A percentile compares a stretch with the other conserved stretches of the same genome.
phyloP scores from a whole-genome alignment of 331 rosid genomes.

The Saraca asoca region DNA sequence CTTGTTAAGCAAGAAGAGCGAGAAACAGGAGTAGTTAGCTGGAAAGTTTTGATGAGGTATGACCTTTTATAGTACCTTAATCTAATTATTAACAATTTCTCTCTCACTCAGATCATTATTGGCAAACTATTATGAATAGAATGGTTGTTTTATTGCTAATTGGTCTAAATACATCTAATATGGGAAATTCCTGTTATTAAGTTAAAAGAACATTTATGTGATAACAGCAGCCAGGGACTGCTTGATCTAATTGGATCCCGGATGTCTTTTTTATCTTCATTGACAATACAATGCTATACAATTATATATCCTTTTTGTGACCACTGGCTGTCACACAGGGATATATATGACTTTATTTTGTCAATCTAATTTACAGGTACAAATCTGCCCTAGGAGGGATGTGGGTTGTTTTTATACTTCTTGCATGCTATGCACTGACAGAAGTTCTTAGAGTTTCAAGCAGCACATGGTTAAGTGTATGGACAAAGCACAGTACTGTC shows the following conservation, averaged over 20 bases:
- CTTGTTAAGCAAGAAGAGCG: constrained; percentile 84
- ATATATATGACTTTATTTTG: not conserved
- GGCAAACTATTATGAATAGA: not conserved
- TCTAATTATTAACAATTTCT: not conserved
- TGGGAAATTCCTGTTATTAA: constrained; percentile 1
- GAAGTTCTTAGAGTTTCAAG: constrained; percentile 82
- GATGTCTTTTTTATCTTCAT: not conserved
- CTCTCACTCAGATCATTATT: constrained; percentile 13
- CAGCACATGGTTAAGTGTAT: constrained; percentile 83
- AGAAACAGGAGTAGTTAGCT: constrained; percentile 83
- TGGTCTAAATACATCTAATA: not conserved
- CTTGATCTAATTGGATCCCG: not conserved
- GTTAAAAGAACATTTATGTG: not conserved
- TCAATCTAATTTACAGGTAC: constrained; percentile 50
- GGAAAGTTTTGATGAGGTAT: constrained; percentile 74
- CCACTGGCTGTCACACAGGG: not conserved
- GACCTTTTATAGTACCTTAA: constrained; percentile 11
- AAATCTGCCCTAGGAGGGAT: constrained; percentile 79
- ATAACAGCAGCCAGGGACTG: not conserved
- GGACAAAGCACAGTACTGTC: constrained; percentile 69
- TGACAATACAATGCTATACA: not conserved
- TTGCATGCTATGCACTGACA: constrained; percentile 58
- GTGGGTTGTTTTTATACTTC: constrained; percentile 71
- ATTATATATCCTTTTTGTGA: not conserved
- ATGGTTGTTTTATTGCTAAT: not conserved